phyloP scores from a whole-genome alignment of 2,329 filamentous ascomycete genomes.

The Monilinia polystroma region DNA sequence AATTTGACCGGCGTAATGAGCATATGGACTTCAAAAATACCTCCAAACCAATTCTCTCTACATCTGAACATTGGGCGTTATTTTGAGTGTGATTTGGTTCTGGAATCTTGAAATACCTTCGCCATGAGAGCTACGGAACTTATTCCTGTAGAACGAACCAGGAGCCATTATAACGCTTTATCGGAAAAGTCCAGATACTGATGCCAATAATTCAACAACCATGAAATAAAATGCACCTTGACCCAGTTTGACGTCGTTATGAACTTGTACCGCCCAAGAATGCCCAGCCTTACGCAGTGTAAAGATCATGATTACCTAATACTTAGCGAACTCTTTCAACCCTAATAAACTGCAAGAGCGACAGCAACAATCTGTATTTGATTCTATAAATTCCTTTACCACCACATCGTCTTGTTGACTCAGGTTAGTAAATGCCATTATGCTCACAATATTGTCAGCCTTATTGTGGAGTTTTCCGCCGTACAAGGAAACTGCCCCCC shows the following conservation, averaged over 20 bases:
- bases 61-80: constrained; percentile 14
- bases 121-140: constrained; percentile 3
- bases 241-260: constrained; percentile 15
- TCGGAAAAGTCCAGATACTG: constrained; percentile 8
- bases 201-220: constrained; percentile 16
- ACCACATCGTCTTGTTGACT: constrained; percentile 22
- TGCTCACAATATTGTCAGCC: constrained; percentile 12
- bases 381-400: constrained; percentile 18
- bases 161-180: constrained; percentile 5
- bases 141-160: background rate
- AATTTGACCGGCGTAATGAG: constrained; percentile 62
- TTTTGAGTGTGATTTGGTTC: constrained; percentile 18
- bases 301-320: constrained; percentile 25
- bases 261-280: constrained; percentile 4
- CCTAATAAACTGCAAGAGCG: constrained; percentile 29
- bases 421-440: constrained; percentile 28
- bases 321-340: constrained; percentile 34
- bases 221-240: constrained; percentile 9
- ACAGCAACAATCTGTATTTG: constrained; percentile 21
- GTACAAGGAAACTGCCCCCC: constrained; percentile 4
- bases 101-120: constrained; percentile 22
- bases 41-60: constrained; percentile 21
- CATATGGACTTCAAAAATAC: constrained; percentile 58
- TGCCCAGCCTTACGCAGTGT: background rate
- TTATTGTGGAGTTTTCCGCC: constrained; percentile 15